Conservation (phyloP, 2,329 filamentous ascomycete genomes). For the Claviceps pazoutovae region DNA sequence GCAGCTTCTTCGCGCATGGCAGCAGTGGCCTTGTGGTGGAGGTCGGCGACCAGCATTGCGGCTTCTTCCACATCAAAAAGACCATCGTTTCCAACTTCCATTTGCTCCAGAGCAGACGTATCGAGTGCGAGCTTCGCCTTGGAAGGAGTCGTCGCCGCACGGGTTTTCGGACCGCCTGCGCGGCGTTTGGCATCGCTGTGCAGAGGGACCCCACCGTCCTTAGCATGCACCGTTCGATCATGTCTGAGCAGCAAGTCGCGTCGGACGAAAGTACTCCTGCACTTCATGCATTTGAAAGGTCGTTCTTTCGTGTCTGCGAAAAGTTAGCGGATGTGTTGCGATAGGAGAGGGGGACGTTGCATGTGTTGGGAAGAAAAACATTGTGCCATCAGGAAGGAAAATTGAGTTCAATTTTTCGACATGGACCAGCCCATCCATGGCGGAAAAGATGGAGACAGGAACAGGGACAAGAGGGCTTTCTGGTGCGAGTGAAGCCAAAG, state of each 20-base stretch:
- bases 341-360: constrained; percentile 3
- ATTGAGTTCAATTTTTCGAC: background rate
- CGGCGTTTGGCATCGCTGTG: constrained; percentile 90
- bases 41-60: constrained; percentile 95
- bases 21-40: constrained; percentile 83
- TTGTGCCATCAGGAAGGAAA: background rate
- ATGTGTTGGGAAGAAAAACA: constrained; percentile 1
- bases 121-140: constrained; percentile 73
- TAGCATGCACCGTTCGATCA: constrained; percentile 95
- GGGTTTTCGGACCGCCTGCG: constrained; percentile 53
- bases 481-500: background rate
- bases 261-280: constrained; percentile 93
- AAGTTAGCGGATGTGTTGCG: constrained; percentile 2
- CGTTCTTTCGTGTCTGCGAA: constrained; percentile 86
- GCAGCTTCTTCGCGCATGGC: constrained; percentile 47
- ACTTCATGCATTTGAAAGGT: constrained; percentile 97
- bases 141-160: constrained; percentile 47
- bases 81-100: constrained; percentile 78
- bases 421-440: background rate
- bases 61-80: constrained; percentile 94
- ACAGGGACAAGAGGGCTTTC: background rate
- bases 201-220: constrained; percentile 86
- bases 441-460: background rate
- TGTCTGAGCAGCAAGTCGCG: constrained; percentile 92
- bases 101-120: constrained; percentile 75